Base-by-base conservation (phyloP, 192 early-diverging fungal species). In the Chytriomyces hyalinus region DNA sequence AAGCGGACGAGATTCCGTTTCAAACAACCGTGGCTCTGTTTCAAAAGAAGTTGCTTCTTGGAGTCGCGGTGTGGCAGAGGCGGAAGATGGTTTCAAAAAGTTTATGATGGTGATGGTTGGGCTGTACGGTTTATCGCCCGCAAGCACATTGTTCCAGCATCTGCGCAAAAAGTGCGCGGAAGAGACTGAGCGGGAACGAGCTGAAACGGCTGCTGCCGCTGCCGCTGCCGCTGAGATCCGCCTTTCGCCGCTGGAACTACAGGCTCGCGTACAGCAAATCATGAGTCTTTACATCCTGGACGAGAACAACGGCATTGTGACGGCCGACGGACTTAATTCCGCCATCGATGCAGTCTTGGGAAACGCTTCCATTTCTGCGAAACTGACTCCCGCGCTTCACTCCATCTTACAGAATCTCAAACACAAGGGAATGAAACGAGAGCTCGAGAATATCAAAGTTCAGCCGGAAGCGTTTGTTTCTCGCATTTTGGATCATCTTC, bases 1-100 rank as follows among this genome's bases (percentile, higher is more conserved):
- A 13, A 1, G 13, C 53, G 53, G 53, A n/a, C 13, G 53, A 57
- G 15, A n/a, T 57, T 36, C 36, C 36, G 36, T 36, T 4, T 36
- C 36, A 36, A 36, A 36, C 36, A 36, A 36, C 36, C 20, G 17
- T 15, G 11, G 64, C 57, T 17, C 17, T n/a, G 57, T 60, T 22
- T 22, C 57, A 65, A 13, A 57, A 57, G 22, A 59, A 22, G 46
- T 50, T 22, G 78, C 53, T 6, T 47, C 22, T 5, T 75, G 73
- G 81, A n/a, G 62, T 22, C 69, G 6, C 50, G 61, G 51, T 10
- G 17, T 65, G 0, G 59, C 59, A 44, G 78, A 81, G n/a, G 67
- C 74, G 17, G 69, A 76, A 47, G 82, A 81, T 17, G 82, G 74
- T 7, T 80, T 59, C 49, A 73, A 74, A 67, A 73, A 64, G 60